Evolutionary conservation across 2,329 filamentous ascomycete genomes (phyloP).

Genomic region (Fusarium buxicola): DNA sequence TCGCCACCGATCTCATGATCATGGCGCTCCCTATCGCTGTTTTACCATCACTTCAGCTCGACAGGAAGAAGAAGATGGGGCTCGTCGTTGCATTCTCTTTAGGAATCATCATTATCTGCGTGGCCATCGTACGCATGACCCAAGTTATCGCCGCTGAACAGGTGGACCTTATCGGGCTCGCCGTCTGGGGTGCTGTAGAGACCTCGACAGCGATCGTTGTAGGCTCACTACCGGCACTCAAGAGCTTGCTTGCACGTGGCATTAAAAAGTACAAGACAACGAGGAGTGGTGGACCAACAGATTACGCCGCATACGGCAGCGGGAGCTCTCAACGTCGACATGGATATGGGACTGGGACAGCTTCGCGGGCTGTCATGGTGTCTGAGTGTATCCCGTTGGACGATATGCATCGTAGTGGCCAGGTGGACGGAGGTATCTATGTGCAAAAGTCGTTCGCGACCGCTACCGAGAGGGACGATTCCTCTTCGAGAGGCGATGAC

Average conservation of each 20-base stretch:
- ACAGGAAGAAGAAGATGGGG: slow-evolving; percentile 24
- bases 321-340: slow-evolving; percentile 1
- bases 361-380: background rate
- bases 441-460: slow-evolving; percentile 25
- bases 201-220: slow-evolving; percentile 28
- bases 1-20: slow-evolving; percentile 26
- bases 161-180: slow-evolving; percentile 22
- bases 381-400: slow-evolving; percentile 25
- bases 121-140: slow-evolving; percentile 23
- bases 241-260: slow-evolving; percentile 14
- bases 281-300: slow-evolving; percentile 5
- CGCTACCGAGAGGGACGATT: background rate
- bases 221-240: slow-evolving; percentile 19
- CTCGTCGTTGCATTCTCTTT: slow-evolving; percentile 22
- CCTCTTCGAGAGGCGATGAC: slow-evolving; percentile 11
- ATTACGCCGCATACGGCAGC: slow-evolving; percentile 13
- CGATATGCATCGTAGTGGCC: background rate
- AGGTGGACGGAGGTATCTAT: slow-evolving; percentile 16
- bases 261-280: slow-evolving; percentile 22
- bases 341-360: slow-evolving; percentile 12
- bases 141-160: slow-evolving; percentile 22
- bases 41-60: slow-evolving; percentile 22
- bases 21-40: slow-evolving; percentile 29
- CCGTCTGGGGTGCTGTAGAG: slow-evolving; percentile 27
- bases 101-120: slow-evolving; percentile 22